A percentile compares a stretch with the other conserved stretches of the same genome.
Evolutionary conservation across 2,329 filamentous ascomycete species (phyloP).

Genomic region (Gaeumannomyces tritici): DNA sequence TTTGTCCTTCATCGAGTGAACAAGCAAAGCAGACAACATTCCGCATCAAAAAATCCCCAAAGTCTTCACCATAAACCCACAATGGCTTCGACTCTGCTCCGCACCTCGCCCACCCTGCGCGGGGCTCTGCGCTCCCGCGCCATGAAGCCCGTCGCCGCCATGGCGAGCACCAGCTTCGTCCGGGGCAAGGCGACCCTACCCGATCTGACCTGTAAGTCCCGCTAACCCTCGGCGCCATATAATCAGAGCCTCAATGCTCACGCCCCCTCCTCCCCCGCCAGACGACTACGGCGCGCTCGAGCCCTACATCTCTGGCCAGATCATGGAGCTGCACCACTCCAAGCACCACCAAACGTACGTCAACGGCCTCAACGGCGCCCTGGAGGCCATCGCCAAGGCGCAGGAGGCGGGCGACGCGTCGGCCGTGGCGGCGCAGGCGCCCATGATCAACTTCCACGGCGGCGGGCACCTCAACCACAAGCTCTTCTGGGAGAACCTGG

Average conservation of each 20-base stretch:
- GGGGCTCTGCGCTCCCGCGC: slow-evolving; percentile 61
- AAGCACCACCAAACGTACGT: slow-evolving; percentile 77
- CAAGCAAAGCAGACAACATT: not conserved
- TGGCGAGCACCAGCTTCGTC: slow-evolving; percentile 66
- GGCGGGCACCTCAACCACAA: slow-evolving; percentile 91
- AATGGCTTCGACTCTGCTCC: slow-evolving; percentile 73
- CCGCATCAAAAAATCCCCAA: not conserved
- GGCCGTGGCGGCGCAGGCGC: slow-evolving; percentile 39
- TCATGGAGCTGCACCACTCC: slow-evolving; percentile 73
- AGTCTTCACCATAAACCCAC: slow-evolving; percentile 10
- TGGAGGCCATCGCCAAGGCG: slow-evolving; percentile 52
- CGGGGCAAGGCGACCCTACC: slow-evolving; percentile 89
- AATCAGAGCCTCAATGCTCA: not conserved
- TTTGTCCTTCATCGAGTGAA: not conserved
- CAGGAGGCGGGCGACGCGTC: slow-evolving; percentile 50
- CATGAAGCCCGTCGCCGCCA: slow-evolving; percentile 50
- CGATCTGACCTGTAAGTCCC: slow-evolving; percentile 55
- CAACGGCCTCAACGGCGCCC: slow-evolving; percentile 61
- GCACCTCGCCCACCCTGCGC: slow-evolving; percentile 57
- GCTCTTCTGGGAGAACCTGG: slow-evolving; percentile 83
- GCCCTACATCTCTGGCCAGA: slow-evolving; percentile 64
- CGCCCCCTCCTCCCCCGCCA: slow-evolving; percentile 23
- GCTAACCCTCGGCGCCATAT: not conserved
- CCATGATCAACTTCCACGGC: slow-evolving; percentile 71
- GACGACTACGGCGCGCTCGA: slow-evolving; percentile 97